A percentile compares a stretch with the other conserved stretches of the same genome.
These are phyloP conservation scores for Coccomyxa sp. DNA, from an alignment of 139 green algal species.

Conservation along the genomic window DNA sequence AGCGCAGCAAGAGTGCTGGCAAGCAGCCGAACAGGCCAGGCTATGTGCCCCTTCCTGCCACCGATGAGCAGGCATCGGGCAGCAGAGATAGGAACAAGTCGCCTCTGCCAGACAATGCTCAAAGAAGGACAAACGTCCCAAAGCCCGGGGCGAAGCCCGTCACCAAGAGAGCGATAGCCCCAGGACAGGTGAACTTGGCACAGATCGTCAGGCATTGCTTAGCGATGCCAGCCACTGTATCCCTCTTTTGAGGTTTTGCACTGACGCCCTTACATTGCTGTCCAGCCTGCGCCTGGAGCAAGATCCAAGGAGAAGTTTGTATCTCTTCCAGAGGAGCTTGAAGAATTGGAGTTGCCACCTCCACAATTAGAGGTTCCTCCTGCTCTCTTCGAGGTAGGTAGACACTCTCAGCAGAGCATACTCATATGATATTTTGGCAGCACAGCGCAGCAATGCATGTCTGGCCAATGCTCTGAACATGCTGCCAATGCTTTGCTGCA, in stretches of 20 bases:
- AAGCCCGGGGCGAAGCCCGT: neutral
- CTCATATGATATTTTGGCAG: too few relatives aligned
- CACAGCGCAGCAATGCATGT: too few relatives aligned
- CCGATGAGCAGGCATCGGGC: too few relatives aligned
- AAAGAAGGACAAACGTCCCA: neutral
- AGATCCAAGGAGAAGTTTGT: constrained; percentile 49
- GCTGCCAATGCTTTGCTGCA: neutral
- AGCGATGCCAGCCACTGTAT: too few relatives aligned
- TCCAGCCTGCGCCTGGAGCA: constrained; percentile 22
- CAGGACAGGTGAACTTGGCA: constrained; percentile 13
- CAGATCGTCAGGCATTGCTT: neutral
- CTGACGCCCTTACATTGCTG: too few relatives aligned
- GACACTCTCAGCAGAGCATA: too few relatives aligned
- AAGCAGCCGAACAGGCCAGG: neutral
- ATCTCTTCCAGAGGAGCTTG: constrained; percentile 45
- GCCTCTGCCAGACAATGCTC: neutral
- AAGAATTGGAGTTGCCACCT: neutral
- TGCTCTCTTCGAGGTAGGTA: constrained; percentile 26
- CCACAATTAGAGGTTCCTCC: constrained; percentile 7
- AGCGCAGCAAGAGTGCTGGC: neutral
- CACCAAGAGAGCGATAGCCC: constrained; percentile 13
- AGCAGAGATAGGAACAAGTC: too few relatives aligned
- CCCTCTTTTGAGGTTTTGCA: neutral
- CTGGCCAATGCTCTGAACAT: neutral
- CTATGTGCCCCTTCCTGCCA: neutral